Evolutionary conservation across 176 grass and related monocot species (phyloP).

Genomic region (Themeda triandra): DNA sequence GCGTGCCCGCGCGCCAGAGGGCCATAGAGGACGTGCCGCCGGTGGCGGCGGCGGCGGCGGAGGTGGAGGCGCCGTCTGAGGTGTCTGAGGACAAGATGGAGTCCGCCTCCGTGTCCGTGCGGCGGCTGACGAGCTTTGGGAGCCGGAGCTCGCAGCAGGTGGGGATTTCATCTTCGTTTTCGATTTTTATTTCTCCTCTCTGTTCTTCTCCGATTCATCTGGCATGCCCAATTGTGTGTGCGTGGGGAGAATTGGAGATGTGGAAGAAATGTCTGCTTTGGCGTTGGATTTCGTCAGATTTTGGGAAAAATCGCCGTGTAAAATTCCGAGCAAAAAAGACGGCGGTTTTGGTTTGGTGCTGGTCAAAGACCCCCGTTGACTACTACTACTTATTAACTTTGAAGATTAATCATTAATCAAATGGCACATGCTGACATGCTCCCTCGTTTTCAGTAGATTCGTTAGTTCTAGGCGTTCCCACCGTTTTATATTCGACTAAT

Average conservation of each 20-base stretch:
- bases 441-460: neutral
- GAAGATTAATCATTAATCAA: neutral
- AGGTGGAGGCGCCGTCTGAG: neutral
- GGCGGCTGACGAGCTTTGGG: conserved; percentile 33
- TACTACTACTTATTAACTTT: neutral
- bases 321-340: neutral
- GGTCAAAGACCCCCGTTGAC: neutral
- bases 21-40: conserved; percentile 1
- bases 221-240: neutral
- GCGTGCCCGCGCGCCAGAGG: conserved; percentile 31
- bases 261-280: neutral
- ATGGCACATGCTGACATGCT: neutral
- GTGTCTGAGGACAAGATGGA: neutral
- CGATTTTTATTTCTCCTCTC: neutral
- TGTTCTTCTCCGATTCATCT: neutral
- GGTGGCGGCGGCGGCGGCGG: neutral
- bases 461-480: neutral
- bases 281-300: neutral
- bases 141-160: conserved; percentile 48
- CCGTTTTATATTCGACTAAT: neutral
- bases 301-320: neutral
- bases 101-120: conserved; percentile 13
- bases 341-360: neutral
- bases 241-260: neutral
- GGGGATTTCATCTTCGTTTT: neutral